Evolutionary conservation across 2,329 filamentous ascomycete species (phyloP).

Genomic region (Ascochyta pisi): DNA sequence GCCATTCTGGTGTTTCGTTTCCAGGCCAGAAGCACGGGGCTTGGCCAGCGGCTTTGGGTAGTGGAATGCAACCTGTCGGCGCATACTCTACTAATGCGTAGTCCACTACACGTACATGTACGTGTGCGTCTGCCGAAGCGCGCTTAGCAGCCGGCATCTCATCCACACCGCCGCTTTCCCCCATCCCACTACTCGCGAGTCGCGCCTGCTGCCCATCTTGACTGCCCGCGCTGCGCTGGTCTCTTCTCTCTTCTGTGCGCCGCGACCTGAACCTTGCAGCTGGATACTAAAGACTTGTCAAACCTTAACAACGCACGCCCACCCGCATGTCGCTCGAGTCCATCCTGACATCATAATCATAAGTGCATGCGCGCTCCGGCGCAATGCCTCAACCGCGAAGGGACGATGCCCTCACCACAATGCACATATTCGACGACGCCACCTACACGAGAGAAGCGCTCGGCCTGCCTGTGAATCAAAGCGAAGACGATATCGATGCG

Average conservation of each 20-base stretch:
- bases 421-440: conserved; percentile 46
- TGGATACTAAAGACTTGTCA: conserved; percentile 7
- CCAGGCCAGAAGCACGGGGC: conserved; percentile 6
- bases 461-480: conserved; percentile 30
- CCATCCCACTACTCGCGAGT: conserved; percentile 7
- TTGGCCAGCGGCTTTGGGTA: not conserved
- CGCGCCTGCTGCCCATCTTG: conserved; percentile 12
- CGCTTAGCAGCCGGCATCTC: conserved; percentile 16
- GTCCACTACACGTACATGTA: conserved; percentile 18
- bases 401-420: conserved; percentile 36
- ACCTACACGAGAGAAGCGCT: conserved; percentile 43
- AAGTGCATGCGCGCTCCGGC: conserved; percentile 42
- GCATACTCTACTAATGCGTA: conserved; percentile 2
- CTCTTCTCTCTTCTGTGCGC: conserved; percentile 10
- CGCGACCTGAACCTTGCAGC: conserved; percentile 4
- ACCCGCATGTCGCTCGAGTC: conserved; percentile 26
- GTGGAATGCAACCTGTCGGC: conserved; percentile 14
- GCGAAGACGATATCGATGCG: conserved; percentile 43
- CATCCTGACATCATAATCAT: conserved; percentile 33
- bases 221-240: conserved; percentile 15
- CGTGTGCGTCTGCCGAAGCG: conserved; percentile 19
- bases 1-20: conserved; percentile 1
- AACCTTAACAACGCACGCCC: conserved; percentile 22
- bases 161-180: conserved; percentile 19
- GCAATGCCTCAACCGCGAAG: conserved; percentile 39